These are phyloP conservation scores for Penicillium maclennaniae DNA, from an alignment of 495 filamentous ascomycete genomes.

Conservation along the genomic window DNA sequence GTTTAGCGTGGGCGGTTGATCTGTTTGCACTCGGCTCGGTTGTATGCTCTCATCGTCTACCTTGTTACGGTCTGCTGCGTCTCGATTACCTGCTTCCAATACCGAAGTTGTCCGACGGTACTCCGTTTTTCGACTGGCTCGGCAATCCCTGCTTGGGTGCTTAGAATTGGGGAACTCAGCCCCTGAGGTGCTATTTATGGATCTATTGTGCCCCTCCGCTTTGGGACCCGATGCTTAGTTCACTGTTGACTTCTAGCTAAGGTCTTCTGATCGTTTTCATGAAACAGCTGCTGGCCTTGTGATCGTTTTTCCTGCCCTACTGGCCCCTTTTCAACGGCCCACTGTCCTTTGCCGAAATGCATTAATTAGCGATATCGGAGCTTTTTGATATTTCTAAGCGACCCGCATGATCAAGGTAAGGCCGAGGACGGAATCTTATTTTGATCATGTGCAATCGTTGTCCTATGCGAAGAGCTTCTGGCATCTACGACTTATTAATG, in stretches of 20 bases:
- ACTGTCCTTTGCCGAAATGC: neutral
- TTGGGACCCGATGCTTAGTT: neutral
- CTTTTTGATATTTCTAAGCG: too few species aligned
- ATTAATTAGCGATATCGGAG: neutral
- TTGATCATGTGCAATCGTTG: too few species aligned
- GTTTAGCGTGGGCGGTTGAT: slow-evolving; percentile 12
- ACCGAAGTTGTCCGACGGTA: neutral
- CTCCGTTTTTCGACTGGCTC: too few species aligned
- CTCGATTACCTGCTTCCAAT: neutral
- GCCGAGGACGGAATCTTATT: too few species aligned
- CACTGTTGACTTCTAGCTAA: neutral
- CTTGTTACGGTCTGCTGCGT: neutral
- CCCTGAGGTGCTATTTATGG: neutral
- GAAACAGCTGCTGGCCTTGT: neutral
- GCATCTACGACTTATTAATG: too few species aligned
- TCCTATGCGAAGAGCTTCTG: too few species aligned
- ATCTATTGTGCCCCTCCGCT: neutral
- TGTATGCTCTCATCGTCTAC: neutral
- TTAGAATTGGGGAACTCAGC: neutral
- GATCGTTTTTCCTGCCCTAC: neutral
- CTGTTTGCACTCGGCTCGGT: neutral
- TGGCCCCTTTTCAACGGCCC: neutral
- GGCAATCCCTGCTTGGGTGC: too few species aligned
- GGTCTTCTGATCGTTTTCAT: neutral
- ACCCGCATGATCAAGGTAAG: too few species aligned